Evolutionary conservation across 2,329 filamentous ascomycete genomes (phyloP).

Genomic region (Talaromyces albobiverticillius): DNA sequence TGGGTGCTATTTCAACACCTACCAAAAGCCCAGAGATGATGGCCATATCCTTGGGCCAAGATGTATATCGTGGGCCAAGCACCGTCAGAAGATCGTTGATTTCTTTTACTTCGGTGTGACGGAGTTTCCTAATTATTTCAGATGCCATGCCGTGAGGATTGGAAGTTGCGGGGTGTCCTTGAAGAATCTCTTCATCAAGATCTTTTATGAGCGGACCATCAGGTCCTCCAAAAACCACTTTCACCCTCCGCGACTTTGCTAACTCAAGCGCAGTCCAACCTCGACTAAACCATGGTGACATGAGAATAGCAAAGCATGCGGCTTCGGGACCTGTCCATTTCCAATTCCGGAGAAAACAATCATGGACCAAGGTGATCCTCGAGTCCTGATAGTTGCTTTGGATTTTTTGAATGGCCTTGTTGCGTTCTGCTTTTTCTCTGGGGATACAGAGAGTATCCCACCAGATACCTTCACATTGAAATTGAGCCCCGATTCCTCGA

Average conservation of each 20-base stretch:
- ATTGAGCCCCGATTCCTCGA: conserved; percentile 17
- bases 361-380: conserved; percentile 17
- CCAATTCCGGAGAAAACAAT: conserved; percentile 16
- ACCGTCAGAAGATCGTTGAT: conserved; percentile 21
- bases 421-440: conserved; percentile 13
- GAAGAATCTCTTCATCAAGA: conserved; percentile 24
- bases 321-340: conserved; percentile 20
- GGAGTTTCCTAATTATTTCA: neutral
- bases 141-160: neutral
- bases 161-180: neutral
- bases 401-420: conserved; percentile 22
- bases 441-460: conserved; percentile 30
- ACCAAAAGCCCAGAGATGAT: conserved; percentile 22
- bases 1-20: conserved; percentile 12
- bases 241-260: conserved; percentile 10
- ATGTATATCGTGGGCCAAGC: conserved; percentile 22
- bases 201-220: conserved; percentile 18
- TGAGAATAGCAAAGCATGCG: conserved; percentile 22
- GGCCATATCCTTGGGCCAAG: conserved; percentile 22
- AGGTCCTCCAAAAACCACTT: conserved; percentile 18
- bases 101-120: neutral
- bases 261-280: conserved; percentile 23
- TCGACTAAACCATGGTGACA: conserved; percentile 26
- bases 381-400: conserved; percentile 24
- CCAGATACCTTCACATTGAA: conserved; percentile 26